Percentiles rank a stretch among this genome's conserved stretches.
phyloP scores from a whole-genome alignment of 2,329 filamentous ascomycete species.

The Pseudopyrenochaeta lycopersici region DNA sequence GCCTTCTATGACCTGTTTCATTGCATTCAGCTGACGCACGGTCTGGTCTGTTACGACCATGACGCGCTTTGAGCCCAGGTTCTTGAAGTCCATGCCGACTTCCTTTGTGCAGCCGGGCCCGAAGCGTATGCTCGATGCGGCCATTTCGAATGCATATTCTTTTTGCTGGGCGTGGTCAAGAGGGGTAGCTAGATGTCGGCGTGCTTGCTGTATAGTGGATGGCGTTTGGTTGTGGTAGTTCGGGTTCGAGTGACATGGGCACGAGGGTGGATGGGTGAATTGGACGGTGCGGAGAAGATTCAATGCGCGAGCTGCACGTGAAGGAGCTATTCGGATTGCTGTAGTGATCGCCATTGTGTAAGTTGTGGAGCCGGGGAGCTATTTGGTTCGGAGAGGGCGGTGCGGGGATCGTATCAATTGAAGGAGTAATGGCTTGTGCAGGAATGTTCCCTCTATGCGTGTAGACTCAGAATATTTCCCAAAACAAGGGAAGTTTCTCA shows the following conservation, averaged over 20 bases:
- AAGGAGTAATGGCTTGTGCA: background rate
- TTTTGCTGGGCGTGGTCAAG: slow-evolving; percentile 76
- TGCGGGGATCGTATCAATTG: background rate
- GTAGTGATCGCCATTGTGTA: slow-evolving; percentile 27
- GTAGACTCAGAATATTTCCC: too few relatives aligned
- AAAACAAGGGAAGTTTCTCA: background rate
- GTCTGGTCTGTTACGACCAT: slow-evolving; percentile 90
- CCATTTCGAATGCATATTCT: slow-evolving; percentile 99
- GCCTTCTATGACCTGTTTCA: slow-evolving; percentile 87
- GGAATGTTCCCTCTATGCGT: too few relatives aligned
- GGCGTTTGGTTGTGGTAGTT: slow-evolving; percentile 68
- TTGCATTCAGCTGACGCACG: slow-evolving; percentile 83
- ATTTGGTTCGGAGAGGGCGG: background rate
- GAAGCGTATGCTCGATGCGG: slow-evolving; percentile 91
- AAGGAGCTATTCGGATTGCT: slow-evolving; percentile 49
- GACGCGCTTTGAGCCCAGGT: slow-evolving; percentile 86
- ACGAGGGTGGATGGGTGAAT: slow-evolving; percentile 88
- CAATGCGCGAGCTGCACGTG: slow-evolving; percentile 67
- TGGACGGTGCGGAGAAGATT: slow-evolving; percentile 88
- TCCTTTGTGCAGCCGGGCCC: slow-evolving; percentile 93
- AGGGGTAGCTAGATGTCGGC: slow-evolving; percentile 76
- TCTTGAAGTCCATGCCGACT: slow-evolving; percentile 97
- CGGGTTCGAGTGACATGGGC: slow-evolving; percentile 93
- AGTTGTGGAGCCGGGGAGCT: background rate
- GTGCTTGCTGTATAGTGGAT: slow-evolving; percentile 59